phyloP scores from a whole-genome alignment of 495 filamentous ascomycete species.

The Talaromyces adpressus region DNA sequence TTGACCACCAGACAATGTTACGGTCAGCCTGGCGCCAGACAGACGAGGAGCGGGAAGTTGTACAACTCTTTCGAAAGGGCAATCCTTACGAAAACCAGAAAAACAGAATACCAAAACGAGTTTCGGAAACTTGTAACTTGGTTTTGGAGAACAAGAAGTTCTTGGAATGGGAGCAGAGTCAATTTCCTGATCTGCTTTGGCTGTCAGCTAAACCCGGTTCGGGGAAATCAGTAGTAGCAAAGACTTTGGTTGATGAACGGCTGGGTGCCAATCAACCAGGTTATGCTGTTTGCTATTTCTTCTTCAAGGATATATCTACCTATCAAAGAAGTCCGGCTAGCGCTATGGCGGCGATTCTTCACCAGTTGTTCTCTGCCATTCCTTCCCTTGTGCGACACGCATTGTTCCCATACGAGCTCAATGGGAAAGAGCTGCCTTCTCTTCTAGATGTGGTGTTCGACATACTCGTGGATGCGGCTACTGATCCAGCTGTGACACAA shows the following conservation, averaged over 20 bases:
- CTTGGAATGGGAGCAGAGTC: conserved; percentile 10
- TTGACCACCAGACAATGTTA: not conserved
- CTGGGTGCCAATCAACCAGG: not conserved
- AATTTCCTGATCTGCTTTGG: conserved; percentile 28
- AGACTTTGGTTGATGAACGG: conserved; percentile 31
- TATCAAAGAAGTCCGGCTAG: conserved; percentile 31
- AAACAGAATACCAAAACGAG: conserved; percentile 25
- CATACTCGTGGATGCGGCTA: conserved; percentile 24
- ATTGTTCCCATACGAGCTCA: conserved; percentile 15
- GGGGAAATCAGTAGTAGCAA: conserved; percentile 48
- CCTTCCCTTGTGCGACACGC: conserved; percentile 23
- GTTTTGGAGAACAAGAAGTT: conserved; percentile 17
- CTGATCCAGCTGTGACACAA: conserved; percentile 30
- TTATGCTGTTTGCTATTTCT: conserved; percentile 41
- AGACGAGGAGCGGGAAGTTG: not conserved
- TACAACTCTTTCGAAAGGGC: conserved; percentile 7
- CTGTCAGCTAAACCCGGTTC: conserved; percentile 49
- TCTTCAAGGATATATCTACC: conserved; percentile 48
- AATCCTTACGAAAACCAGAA: conserved; percentile 30
- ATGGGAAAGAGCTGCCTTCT: conserved; percentile 21
- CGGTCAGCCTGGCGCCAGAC: conserved; percentile 1
- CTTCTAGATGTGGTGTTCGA: conserved; percentile 34
- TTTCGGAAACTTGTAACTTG: conserved; percentile 29
- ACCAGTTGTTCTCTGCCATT: conserved; percentile 36
- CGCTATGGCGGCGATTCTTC: conserved; percentile 39